Conservation (phyloP, 2,329 filamentous ascomycete genomes). For the Colletotrichum horii region DNA sequence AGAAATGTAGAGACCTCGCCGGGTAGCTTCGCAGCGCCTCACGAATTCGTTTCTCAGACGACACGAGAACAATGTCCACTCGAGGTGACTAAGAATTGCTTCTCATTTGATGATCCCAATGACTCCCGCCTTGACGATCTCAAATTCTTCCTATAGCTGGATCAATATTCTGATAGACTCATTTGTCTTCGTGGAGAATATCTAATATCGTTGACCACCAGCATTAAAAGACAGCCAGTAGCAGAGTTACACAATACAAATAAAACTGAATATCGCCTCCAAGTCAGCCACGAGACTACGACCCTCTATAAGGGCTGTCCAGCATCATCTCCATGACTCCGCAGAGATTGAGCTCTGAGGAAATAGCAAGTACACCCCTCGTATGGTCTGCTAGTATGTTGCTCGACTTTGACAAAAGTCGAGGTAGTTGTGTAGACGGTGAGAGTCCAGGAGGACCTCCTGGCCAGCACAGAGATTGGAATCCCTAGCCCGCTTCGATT, state of each 20-base stretch:
- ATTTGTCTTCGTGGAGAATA: not conserved
- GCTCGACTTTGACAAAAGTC: fast-evolving
- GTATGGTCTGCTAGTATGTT: fast-evolving
- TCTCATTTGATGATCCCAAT: not conserved
- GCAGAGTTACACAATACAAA: not conserved
- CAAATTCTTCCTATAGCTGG: not conserved
- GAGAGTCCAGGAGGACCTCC: not conserved
- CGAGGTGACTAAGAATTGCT: not conserved
- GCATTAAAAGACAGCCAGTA: fast-evolving
- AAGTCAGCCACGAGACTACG: fast-evolving
- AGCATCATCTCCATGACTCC: not conserved
- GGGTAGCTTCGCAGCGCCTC: too few species aligned
- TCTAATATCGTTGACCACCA: not conserved
- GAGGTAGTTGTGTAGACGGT: not conserved
- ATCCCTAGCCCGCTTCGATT: fast-evolving
- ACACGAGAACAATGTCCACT: not conserved
- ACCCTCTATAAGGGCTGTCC: not conserved
- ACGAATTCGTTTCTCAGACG: too few species aligned
- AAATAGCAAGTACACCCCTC: fast-evolving
- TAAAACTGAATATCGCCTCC: not conserved
- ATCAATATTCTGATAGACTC: not conserved
- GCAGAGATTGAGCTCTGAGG: fast-evolving
- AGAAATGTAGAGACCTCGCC: too few species aligned
- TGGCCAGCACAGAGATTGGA: not conserved
- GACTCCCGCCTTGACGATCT: not conserved